These are phyloP conservation scores for Wickerhamiella azyma DNA, from an alignment of 805 yeast species.

Conservation along the genomic window DNA sequence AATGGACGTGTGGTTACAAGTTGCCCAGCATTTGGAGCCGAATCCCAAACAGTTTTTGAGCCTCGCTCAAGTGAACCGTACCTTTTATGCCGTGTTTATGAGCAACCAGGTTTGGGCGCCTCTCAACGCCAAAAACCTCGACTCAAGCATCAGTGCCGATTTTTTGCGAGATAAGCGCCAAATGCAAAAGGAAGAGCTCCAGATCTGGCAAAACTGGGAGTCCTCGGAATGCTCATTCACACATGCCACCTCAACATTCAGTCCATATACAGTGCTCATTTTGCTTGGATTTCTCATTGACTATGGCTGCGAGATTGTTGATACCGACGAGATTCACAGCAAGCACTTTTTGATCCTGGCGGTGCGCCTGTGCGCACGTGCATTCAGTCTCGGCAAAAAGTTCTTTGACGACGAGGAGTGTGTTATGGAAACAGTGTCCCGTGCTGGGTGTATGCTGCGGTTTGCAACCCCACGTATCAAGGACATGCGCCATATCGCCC, in stretches of 20 bases:
- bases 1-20: not conserved
- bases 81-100: not conserved
- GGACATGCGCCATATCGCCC: too few species aligned
- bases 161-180: too few species aligned
- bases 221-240: too few species aligned
- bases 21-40: not conserved
- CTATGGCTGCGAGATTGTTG: not conserved
- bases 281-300: too few species aligned
- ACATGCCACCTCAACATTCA: too few species aligned
- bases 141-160: not conserved
- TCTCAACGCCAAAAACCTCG: not conserved
- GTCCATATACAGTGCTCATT: too few species aligned
- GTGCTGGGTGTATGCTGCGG: too few species aligned
- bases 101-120: not conserved
- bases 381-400: too few species aligned
- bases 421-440: too few species aligned
- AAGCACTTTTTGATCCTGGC: not conserved
- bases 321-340: not conserved
- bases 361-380: not conserved
- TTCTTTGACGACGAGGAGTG: too few species aligned
- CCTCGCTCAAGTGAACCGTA: not conserved
- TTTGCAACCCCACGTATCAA: too few species aligned
- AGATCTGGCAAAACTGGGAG: not conserved
- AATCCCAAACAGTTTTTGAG: not conserved
- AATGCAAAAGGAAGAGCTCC: not conserved